phyloP scores from a whole-genome alignment of 1,139 yeast genomes.

The Candida buenavistaensis region DNA sequence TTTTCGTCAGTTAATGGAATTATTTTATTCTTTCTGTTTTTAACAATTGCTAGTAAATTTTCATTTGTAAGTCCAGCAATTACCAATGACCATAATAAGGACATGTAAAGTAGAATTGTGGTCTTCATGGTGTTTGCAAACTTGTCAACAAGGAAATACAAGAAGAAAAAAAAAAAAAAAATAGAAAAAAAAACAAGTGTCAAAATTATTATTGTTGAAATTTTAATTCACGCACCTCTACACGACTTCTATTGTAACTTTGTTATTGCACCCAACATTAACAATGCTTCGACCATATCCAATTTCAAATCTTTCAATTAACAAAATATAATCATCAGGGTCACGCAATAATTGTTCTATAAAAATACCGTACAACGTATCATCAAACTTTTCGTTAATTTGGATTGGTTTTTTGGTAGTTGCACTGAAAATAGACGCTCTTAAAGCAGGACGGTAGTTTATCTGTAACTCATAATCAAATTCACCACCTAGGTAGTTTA shows the following conservation, averaged over 20 bases:
- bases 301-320: conserved; percentile 50
- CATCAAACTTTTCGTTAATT: conserved; percentile 42
- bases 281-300: conserved; percentile 43
- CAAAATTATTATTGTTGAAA: no score
- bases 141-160: not conserved
- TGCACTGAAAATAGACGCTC: conserved; percentile 46
- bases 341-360: conserved; percentile 28
- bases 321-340: conserved; percentile 36
- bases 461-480: conserved; percentile 22
- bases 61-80: conserved; percentile 30
- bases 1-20: conserved; percentile 57
- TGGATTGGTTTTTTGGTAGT: conserved; percentile 26
- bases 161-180: conserved; percentile 2
- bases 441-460: conserved; percentile 37
- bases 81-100: conserved; percentile 17
- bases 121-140: no score
- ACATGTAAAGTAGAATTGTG: conserved; percentile 13
- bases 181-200: not conserved
- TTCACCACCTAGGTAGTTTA: conserved; percentile 20
- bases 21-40: conserved; percentile 22
- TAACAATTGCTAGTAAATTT: conserved; percentile 25
- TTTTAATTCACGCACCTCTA: not conserved
- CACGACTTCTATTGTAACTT: conserved; percentile 7
- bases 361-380: conserved; percentile 45
- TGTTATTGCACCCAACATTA: conserved; percentile 34